phyloP scores from a whole-genome alignment of 1,139 yeast species.

The Blastobotrys buckinghamii region DNA sequence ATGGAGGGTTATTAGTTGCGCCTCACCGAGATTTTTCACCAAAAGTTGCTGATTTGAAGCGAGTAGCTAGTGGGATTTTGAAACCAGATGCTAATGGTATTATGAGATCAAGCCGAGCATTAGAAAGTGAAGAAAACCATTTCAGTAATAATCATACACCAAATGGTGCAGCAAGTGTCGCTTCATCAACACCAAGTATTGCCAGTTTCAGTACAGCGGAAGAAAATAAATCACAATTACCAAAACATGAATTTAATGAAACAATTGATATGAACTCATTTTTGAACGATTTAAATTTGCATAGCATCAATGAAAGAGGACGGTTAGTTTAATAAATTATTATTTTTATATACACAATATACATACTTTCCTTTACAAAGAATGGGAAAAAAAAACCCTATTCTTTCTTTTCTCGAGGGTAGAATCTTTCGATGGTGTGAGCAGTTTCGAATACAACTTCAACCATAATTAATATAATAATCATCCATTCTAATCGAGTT shows the following conservation, averaged over 20 bases:
- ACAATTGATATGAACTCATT: conserved; percentile 20
- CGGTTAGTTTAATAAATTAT: conserved; percentile 10
- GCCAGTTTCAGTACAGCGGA: conserved; percentile 8
- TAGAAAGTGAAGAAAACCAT: neutral
- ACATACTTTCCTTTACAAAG: neutral
- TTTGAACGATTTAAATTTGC: conserved; percentile 17
- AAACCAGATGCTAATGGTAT: conserved; percentile 11
- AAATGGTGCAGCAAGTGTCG: neutral
- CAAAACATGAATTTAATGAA: conserved; percentile 12
- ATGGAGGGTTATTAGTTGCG: conserved; percentile 1
- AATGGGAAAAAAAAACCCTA: too few relatives aligned
- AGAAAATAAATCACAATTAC: neutral
- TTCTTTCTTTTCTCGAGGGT: neutral
- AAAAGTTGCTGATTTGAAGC: conserved; percentile 23
- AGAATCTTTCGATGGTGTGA: conserved; percentile 48
- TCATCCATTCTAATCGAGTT: conserved; percentile 79
- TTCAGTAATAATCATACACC: neutral
- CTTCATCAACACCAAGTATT: neutral
- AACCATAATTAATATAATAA: conserved; percentile 70
- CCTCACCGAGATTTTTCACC: conserved; percentile 17
- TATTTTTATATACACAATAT: neutral
- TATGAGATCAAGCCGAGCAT: conserved; percentile 9
- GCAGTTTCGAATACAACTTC: conserved; percentile 77
- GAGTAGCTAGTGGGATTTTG: conserved; percentile 23
- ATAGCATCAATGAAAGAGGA: conserved; percentile 20